phyloP scores from a whole-genome alignment of 208 protist genomes.

The Trypanosoma mega region DNA sequence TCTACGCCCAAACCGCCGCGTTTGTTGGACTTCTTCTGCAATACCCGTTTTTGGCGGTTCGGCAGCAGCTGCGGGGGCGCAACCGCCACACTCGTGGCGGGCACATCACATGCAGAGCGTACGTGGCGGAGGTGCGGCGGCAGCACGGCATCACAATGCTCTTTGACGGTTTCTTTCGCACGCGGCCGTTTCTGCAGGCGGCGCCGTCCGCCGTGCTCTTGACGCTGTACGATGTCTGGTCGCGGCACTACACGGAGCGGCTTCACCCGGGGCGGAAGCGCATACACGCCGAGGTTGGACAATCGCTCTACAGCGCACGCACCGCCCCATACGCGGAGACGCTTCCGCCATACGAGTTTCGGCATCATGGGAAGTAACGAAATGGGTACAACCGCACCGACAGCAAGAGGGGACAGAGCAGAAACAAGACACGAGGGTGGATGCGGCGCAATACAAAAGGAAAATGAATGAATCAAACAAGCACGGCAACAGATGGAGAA shows the following conservation, averaged over 20 bases:
- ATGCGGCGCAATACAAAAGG: no score
- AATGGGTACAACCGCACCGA: not conserved
- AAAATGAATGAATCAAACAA: no score
- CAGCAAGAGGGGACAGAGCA: not conserved
- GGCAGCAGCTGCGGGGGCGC: constrained; percentile 55
- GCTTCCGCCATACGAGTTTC: constrained; percentile 59
- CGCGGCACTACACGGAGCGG: constrained; percentile 64
- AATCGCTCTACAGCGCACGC: constrained; percentile 41
- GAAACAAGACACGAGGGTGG: not conserved
- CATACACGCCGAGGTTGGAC: constrained; percentile 32
- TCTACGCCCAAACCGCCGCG: constrained; percentile 68
- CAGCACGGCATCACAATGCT: constrained; percentile 76
- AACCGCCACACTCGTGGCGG: constrained; percentile 35
- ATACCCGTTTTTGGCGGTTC: constrained; percentile 71
- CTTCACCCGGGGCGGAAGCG: constrained; percentile 47
- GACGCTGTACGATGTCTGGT: constrained; percentile 55
- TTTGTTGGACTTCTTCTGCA: constrained; percentile 47
- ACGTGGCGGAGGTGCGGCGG: constrained; percentile 54
- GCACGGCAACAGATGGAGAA: no score
- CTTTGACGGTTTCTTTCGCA: constrained; percentile 82
- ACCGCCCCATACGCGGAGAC: constrained; percentile 26
- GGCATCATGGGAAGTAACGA: no score
- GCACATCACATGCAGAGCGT: constrained; percentile 51
- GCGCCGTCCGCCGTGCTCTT: constrained; percentile 68
- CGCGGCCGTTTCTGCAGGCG: constrained; percentile 63